A percentile compares a stretch with the other conserved stretches of the same genome.
Conservation (phyloP, 352 stramenopile genomes). For the Globisporangium acanthophoron region DNA sequence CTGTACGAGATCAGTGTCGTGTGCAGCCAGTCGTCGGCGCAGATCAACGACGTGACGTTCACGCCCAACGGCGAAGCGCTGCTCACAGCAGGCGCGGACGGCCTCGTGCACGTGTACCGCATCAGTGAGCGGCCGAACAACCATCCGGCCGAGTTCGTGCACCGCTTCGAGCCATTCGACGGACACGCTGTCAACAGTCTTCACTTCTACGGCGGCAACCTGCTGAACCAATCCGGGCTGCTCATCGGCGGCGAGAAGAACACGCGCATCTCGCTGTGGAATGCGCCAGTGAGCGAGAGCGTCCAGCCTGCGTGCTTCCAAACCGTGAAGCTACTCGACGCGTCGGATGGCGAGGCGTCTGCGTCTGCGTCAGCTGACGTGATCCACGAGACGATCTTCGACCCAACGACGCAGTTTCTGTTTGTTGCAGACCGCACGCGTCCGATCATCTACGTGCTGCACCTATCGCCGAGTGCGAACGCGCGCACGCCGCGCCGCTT, state of each 20-base stretch:
- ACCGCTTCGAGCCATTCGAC: slow-evolving; percentile 75
- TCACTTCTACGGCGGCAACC: slow-evolving; percentile 58
- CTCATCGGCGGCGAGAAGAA: slow-evolving; percentile 67
- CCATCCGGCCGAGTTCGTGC: slow-evolving; percentile 56
- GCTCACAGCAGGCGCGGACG: slow-evolving; percentile 66
- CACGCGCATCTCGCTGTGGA: slow-evolving; percentile 55
- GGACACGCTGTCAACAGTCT: slow-evolving; percentile 64
- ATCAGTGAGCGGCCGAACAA: slow-evolving; percentile 40
- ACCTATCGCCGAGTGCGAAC: slow-evolving; percentile 38
- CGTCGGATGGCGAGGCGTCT: slow-evolving; percentile 16
- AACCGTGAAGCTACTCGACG: slow-evolving; percentile 45
- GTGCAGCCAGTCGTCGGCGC: slow-evolving; percentile 54
- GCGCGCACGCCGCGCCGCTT: slow-evolving; percentile 40
- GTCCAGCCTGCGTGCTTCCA: slow-evolving; percentile 53
- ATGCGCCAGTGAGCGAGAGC: slow-evolving; percentile 49
- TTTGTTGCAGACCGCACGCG: slow-evolving; percentile 70
- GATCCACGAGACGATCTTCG: slow-evolving; percentile 61
- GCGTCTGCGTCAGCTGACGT: slow-evolving; percentile 6
- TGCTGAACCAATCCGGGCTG: slow-evolving; percentile 36
- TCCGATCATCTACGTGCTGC: slow-evolving; percentile 62
- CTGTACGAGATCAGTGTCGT: slow-evolving; percentile 64
- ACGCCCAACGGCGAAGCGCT: slow-evolving; percentile 48
- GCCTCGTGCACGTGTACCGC: slow-evolving; percentile 77
- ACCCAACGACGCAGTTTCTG: slow-evolving; percentile 65
- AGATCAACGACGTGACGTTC: slow-evolving; percentile 81